These are phyloP conservation scores for Rhizophlyctis rosea DNA, from an alignment of 192 early-diverging fungal species.

Conservation along the genomic window DNA sequence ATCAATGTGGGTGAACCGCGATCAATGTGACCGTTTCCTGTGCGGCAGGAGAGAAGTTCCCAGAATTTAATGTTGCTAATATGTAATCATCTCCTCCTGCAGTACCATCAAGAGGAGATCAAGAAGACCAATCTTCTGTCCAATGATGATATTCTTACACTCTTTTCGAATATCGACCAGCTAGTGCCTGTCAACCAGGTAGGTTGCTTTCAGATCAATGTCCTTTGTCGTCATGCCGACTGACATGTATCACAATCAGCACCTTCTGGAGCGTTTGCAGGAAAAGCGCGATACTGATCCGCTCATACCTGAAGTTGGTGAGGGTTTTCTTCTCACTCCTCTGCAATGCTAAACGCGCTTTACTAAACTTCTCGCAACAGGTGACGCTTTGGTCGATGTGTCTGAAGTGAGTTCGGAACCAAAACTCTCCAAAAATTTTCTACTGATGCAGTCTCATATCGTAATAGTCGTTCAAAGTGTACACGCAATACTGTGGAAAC, in stretches of 20 bases:
- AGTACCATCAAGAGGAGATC: constrained; percentile 47
- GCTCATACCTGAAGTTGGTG: constrained; percentile 42
- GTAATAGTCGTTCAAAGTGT: constrained; percentile 46
- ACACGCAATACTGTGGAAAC: constrained; percentile 49
- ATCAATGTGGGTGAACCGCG: constrained; percentile 36
- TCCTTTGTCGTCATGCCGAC: background rate
- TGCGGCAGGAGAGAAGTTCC: too few species aligned
- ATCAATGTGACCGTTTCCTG: too few species aligned
- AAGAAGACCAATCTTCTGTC: constrained; percentile 34
- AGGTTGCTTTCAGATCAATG: background rate
- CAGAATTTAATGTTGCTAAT: too few species aligned
- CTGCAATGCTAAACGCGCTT: background rate
- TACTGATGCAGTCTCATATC: constrained; percentile 19
- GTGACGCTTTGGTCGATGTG: constrained; percentile 31
- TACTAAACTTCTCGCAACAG: background rate
- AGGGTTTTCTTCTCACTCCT: background rate
- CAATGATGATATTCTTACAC: constrained; percentile 37
- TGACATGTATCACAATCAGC: constrained; percentile 11
- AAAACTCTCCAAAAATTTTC: background rate
- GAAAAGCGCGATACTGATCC: constrained; percentile 40
- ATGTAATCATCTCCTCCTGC: too few species aligned
- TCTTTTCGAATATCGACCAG: constrained; percentile 54
- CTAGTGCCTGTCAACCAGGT: constrained; percentile 49
- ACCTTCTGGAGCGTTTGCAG: constrained; percentile 37
- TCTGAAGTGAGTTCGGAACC: constrained; percentile 25